Evolutionary conservation across 2,329 filamentous ascomycete species (phyloP), one percentile per base, ranked within the genome.

Genomic region (Aspergillus bombycis): DNA sequence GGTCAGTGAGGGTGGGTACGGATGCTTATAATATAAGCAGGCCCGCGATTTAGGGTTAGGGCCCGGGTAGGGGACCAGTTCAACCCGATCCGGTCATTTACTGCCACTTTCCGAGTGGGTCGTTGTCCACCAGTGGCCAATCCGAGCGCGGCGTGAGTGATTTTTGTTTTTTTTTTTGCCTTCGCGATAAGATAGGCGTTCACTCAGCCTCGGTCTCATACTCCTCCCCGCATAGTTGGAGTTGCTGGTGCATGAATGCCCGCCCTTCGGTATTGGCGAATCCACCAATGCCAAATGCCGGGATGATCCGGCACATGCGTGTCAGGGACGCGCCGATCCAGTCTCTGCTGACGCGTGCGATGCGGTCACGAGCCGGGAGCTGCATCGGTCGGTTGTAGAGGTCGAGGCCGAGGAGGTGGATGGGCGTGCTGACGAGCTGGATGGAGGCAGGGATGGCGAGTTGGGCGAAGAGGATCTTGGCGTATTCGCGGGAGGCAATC

Each of bases 401-500:
- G 77, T 96, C 93, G 67, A 97, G 75, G 0, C 93, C 93, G 32
- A 94, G 84, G 57, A 97, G 80, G 78, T 97, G 93, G 71, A 95
- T 79, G 1, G 93, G 93, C 6, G 93, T 96, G 65, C 88, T 92
- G 60, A 93, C 68, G 23, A 95, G 70, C 79, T 97, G 93, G 26
- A 94, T 86, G 10, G 86, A 85, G 3, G 92, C 92, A 0, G 93
- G 93, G 1, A 91, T 91, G 2, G 88, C 76, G 71, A 96, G 94
- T 79, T 96, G 93, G 19, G 92, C 91, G 5, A 90, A 75, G 72
- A 96, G 94, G 71, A 96, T 93, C 64, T 93, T 96, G 66, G 96
- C 79, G 77, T 89, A 91, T 81, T 96, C 93, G 71, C 93, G 87
- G 52, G 89, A 74, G 2, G 91, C 88, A 80, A 96, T 94, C 58